Conservation (phyloP, 2,329 filamentous ascomycete species). For the Ceratocystiopsis sp. region DNA sequence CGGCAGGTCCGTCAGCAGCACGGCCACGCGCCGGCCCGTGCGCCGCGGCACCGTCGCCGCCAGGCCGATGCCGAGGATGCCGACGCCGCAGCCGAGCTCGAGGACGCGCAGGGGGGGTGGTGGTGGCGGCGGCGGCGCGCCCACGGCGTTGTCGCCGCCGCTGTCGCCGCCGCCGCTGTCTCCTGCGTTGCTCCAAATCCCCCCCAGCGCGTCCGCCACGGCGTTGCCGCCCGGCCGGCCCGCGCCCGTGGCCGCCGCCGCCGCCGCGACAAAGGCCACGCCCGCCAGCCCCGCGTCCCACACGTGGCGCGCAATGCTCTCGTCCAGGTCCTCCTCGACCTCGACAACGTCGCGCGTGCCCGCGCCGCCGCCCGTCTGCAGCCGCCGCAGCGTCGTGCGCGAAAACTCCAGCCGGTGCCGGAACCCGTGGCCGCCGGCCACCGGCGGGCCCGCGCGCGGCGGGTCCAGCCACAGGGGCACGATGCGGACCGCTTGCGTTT, state of each 20-base stretch:
- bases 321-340: slow-evolving; percentile 39
- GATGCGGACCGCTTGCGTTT: slow-evolving; percentile 21
- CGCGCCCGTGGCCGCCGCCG: slow-evolving; percentile 7
- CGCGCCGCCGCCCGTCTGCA: slow-evolving; percentile 13
- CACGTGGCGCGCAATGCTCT: slow-evolving; percentile 41
- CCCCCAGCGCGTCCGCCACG: slow-evolving; percentile 11
- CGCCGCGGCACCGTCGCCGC: slow-evolving; percentile 13
- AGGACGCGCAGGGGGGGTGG: slow-evolving; percentile 23
- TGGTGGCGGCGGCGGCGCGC: too few relatives aligned
- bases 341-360: slow-evolving; percentile 15
- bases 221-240: neutral
- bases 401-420: neutral
- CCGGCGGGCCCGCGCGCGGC: neutral
- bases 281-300: slow-evolving; percentile 40
- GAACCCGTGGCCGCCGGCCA: neutral
- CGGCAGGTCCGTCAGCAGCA: slow-evolving; percentile 33
- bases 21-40: neutral
- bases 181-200: too few relatives aligned
- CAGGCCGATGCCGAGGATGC: slow-evolving; percentile 35
- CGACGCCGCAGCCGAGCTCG: slow-evolving; percentile 40
- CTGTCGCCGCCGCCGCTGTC: slow-evolving; percentile 13
- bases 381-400: slow-evolving; percentile 15
- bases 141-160: neutral
- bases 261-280: slow-evolving; percentile 18
- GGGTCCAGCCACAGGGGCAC: slow-evolving; percentile 26